phyloP scores from a whole-genome alignment of 192 early-diverging fungal species.

The Gryganskiella cystojenkinii region DNA sequence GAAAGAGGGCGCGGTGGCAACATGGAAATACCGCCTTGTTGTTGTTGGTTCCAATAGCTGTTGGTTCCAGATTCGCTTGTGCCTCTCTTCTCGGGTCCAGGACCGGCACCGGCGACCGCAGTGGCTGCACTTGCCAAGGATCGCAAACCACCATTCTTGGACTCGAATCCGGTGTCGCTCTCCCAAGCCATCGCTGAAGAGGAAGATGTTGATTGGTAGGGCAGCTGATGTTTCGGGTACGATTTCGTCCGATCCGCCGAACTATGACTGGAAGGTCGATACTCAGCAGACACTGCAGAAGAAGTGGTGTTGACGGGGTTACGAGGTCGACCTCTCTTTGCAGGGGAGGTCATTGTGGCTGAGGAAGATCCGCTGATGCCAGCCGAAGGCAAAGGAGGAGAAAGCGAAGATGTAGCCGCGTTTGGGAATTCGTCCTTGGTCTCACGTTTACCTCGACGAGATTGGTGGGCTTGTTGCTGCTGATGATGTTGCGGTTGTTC shows the following conservation, averaged over 20 bases:
- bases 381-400: neutral
- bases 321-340: constrained; percentile 45
- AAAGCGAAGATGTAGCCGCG: neutral
- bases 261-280: constrained; percentile 10
- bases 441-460: neutral
- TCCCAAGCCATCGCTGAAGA: neutral
- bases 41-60: too few species aligned
- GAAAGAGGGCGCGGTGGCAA: constrained; percentile 4
- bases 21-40: too few species aligned
- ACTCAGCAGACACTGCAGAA: constrained; percentile 1
- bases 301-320: constrained; percentile 9
- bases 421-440: neutral
- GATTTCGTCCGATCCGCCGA: constrained; percentile 10
- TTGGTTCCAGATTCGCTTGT: too few species aligned
- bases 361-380: constrained; percentile 1
- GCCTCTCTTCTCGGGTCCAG: too few species aligned
- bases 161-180: constrained; percentile 3
- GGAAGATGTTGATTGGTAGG: neutral
- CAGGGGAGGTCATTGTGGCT: constrained; percentile 16
- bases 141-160: neutral
- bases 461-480: neutral
- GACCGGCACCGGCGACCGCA: too few species aligned
- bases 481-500: neutral
- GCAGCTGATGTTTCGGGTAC: neutral
- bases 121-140: too few species aligned